phyloP scores from a whole-genome alignment of 2,329 filamentous ascomycete genomes.

The Epichloe sibirici region DNA sequence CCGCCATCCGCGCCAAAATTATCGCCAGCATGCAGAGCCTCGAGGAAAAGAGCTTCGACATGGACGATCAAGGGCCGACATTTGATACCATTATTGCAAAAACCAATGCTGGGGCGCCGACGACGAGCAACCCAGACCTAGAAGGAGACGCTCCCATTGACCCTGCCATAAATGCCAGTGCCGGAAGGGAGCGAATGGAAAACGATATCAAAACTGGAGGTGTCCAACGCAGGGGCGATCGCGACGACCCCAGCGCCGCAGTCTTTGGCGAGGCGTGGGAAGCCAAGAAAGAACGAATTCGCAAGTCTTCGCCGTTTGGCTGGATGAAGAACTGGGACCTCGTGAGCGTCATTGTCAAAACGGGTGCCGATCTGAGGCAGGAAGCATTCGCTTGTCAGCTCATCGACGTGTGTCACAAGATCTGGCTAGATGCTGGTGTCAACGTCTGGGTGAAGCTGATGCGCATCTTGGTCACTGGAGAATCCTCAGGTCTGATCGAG shows the following conservation, averaged over 20 bases:
- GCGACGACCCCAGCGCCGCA: conserved; percentile 74
- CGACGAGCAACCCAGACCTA: conserved; percentile 32
- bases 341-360: conserved; percentile 79
- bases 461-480: conserved; percentile 75
- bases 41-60: conserved; percentile 73
- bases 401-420: conserved; percentile 69
- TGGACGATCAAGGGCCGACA: conserved; percentile 60
- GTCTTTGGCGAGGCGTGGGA: conserved; percentile 83
- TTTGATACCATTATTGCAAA: conserved; percentile 77
- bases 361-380: conserved; percentile 68
- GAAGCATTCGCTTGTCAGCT: conserved; percentile 81
- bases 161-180: conserved; percentile 50
- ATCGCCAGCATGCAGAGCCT: conserved; percentile 84
- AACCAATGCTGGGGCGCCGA: conserved; percentile 38
- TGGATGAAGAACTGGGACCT: conserved; percentile 89
- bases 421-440: conserved; percentile 63
- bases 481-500: conserved; percentile 74
- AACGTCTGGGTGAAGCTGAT: conserved; percentile 84
- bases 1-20: conserved; percentile 73
- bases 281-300: conserved; percentile 71
- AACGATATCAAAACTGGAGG: conserved; percentile 82
- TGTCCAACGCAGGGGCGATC: conserved; percentile 67
- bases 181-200: conserved; percentile 74
- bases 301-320: conserved; percentile 72
- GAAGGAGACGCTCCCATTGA: conserved; percentile 43